Evolutionary conservation across 2,329 filamentous ascomycete genomes (phyloP).

Genomic region (Hymenoscyphus linearis): DNA sequence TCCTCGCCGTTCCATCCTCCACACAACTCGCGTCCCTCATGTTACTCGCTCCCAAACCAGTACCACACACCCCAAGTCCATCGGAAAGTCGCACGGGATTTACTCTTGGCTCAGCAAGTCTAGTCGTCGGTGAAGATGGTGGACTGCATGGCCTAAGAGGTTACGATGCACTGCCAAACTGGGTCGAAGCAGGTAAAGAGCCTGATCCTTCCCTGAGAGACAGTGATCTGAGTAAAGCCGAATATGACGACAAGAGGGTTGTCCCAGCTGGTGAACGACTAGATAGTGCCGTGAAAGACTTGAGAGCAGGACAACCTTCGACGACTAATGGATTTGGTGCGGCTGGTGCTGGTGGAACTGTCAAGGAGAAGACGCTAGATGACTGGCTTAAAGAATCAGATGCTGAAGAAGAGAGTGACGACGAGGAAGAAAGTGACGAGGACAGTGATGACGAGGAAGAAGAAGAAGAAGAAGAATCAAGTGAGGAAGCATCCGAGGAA

Average conservation of each 20-base stretch:
- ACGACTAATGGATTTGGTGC: slow-evolving; percentile 44
- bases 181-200: slow-evolving; percentile 76
- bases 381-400: slow-evolving; percentile 73
- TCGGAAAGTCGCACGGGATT: slow-evolving; percentile 77
- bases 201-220: slow-evolving; percentile 72
- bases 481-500: slow-evolving; percentile 35
- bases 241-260: slow-evolving; percentile 35
- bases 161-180: slow-evolving; percentile 74
- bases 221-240: slow-evolving; percentile 39
- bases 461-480: slow-evolving; percentile 41
- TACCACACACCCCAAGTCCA: slow-evolving; percentile 83
- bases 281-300: slow-evolving; percentile 48
- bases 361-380: slow-evolving; percentile 71
- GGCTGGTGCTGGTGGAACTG: slow-evolving; percentile 17
- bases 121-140: slow-evolving; percentile 74
- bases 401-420: slow-evolving; percentile 45
- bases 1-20: slow-evolving; percentile 68
- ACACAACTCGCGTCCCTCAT: slow-evolving; percentile 85
- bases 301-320: slow-evolving; percentile 31
- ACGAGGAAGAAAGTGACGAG: slow-evolving; percentile 43
- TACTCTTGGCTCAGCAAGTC: slow-evolving; percentile 75
- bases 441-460: slow-evolving; percentile 36
- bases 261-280: slow-evolving; percentile 59
- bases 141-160: slow-evolving; percentile 70
- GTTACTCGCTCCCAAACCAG: slow-evolving; percentile 88